Conservation (phyloP, 345 rosid genomes). For the Eucalyptus albens region DNA sequence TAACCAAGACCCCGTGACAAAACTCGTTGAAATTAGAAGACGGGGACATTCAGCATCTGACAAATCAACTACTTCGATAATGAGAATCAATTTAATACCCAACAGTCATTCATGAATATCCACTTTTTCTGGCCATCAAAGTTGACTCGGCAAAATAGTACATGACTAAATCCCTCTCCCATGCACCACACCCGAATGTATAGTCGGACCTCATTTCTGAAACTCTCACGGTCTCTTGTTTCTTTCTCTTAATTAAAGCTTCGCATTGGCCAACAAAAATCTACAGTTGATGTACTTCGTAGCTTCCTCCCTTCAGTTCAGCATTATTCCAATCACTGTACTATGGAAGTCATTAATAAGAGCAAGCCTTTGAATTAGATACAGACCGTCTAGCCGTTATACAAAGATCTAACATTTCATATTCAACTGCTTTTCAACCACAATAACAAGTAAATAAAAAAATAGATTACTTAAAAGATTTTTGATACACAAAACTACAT, state of each 20-base stretch:
- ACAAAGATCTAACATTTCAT: not conserved
- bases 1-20: not conserved
- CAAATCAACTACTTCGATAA: not conserved
- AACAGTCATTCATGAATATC: not conserved
- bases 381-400: not conserved
- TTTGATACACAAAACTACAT: not conserved
- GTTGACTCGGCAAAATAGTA: not conserved
- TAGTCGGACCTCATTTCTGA: not conserved
- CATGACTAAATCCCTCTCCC: not conserved
- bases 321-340: not conserved
- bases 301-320: not conserved
- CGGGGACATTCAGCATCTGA: not conserved
- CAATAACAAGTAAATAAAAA: not conserved
- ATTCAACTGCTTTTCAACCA: not conserved
- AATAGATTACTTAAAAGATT: not conserved
- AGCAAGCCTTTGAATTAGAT: not conserved
- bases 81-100: not conserved
- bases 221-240: not conserved
- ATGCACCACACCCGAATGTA: not conserved
- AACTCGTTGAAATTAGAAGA: not conserved
- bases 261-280: not conserved
- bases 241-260: not conserved
- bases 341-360: not conserved
- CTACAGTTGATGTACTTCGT: not conserved
- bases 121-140: not conserved